Conservation (phyloP, 2,329 filamentous ascomycete species). For the Diaporthe citriasiana region DNA sequence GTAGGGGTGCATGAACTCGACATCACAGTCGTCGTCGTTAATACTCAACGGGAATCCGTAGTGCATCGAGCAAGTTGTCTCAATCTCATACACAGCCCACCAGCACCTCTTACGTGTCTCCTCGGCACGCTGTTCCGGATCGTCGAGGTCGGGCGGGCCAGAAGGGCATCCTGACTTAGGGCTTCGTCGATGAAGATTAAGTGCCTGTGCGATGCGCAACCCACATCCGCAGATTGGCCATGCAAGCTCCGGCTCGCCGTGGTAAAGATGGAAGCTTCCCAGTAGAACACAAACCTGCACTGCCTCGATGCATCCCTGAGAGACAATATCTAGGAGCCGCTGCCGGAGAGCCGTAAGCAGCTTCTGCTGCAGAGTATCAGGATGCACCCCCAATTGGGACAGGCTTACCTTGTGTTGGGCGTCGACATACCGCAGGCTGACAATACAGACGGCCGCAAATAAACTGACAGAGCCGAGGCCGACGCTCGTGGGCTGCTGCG, state of each 20-base stretch:
- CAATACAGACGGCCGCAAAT: neutral
- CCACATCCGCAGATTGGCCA: constrained; percentile 11
- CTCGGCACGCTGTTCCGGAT: constrained; percentile 2
- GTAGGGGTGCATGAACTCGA: neutral
- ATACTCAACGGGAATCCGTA: constrained; percentile 1
- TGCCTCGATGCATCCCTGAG: neutral
- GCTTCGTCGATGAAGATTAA: neutral
- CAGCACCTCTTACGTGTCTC: constrained; percentile 1
- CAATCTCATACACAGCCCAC: constrained; percentile 9
- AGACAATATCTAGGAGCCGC: neutral
- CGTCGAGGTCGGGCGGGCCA: neutral
- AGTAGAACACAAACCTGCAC: constrained; percentile 1
- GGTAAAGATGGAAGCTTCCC: constrained; percentile 1
- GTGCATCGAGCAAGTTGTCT: neutral
- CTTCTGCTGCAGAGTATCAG: neutral
- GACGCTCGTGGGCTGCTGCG: neutral
- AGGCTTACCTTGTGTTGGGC: neutral
- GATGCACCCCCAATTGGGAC: neutral
- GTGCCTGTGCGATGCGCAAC: neutral
- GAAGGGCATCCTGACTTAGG: neutral
- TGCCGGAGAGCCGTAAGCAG: neutral
- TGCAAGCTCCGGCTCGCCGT: constrained; percentile 10
- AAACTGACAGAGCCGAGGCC: neutral
- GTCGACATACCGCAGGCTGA: constrained; percentile 1
- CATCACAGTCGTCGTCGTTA: constrained; percentile 16